Evolutionary conservation across 257 asterid species (phyloP).

Genomic region (Nicotiana undulata): DNA sequence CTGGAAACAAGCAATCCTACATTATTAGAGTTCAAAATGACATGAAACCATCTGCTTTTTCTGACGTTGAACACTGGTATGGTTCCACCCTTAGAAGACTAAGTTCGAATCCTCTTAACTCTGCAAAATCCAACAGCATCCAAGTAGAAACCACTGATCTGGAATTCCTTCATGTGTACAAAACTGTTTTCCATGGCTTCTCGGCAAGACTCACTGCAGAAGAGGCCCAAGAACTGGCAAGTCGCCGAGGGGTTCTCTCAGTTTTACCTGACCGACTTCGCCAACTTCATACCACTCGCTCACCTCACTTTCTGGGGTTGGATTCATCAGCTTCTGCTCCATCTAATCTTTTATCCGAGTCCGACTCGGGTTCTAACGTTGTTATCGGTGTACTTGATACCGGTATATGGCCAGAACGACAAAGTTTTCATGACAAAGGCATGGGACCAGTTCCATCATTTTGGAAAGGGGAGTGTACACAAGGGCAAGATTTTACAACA

Average conservation of each 20-base stretch:
- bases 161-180: conserved; percentile 52
- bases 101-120: conserved; percentile 16
- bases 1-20: conserved; percentile 30
- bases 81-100: conserved; percentile 55
- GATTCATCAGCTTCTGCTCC: conserved; percentile 12
- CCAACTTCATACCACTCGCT: conserved; percentile 63
- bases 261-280: conserved; percentile 65
- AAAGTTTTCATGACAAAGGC: conserved; percentile 64
- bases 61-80: conserved; percentile 59
- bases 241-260: conserved; percentile 36
- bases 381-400: conserved; percentile 71
- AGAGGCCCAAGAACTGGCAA: conserved; percentile 39
- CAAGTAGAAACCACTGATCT: neutral
- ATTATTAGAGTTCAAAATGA: conserved; percentile 60
- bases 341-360: conserved; percentile 37
- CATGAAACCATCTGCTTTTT: conserved; percentile 52
- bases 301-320: conserved; percentile 62
- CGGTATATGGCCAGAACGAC: conserved; percentile 71
- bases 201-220: conserved; percentile 47
- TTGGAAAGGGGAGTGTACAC: conserved; percentile 67
- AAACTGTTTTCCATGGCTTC: conserved; percentile 73
- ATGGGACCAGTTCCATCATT: conserved; percentile 52
- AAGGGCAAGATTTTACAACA: conserved; percentile 44
- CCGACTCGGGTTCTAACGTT: conserved; percentile 62
- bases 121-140: neutral